Percentiles rank a stretch among this genome's conserved stretches.
Evolutionary conservation across 108 stramenopile species (phyloP).

Genomic region (Phaeodactylum tricornutum): DNA sequence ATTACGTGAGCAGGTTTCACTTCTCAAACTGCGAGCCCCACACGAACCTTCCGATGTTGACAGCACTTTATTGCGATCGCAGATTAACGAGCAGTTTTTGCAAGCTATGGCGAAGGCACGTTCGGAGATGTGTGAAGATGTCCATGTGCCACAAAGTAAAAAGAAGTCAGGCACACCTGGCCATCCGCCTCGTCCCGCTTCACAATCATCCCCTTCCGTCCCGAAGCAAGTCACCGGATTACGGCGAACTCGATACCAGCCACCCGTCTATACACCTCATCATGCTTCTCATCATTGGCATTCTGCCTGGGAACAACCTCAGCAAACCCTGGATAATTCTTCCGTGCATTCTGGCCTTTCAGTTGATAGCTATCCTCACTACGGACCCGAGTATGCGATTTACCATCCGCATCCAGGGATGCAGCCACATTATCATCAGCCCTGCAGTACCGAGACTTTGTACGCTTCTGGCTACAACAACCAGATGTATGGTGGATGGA

Average conservation of each 20-base stretch:
- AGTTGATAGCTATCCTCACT: slow-evolving; percentile 20
- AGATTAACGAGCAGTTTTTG: slow-evolving; percentile 65
- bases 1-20: slow-evolving; percentile 30
- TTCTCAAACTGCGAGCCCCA: slow-evolving; percentile 40
- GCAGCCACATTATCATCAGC: not conserved
- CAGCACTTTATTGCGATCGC: slow-evolving; percentile 53
- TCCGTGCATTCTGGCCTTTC: slow-evolving; percentile 33
- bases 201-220: not conserved
- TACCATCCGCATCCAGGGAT: not conserved
- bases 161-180: slow-evolving; percentile 4
- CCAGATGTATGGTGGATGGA: no score
- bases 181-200: not conserved
- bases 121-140: slow-evolving; percentile 36
- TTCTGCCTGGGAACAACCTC: slow-evolving; percentile 14
- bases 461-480: not conserved
- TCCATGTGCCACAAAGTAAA: slow-evolving; percentile 7
- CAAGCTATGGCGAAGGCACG: slow-evolving; percentile 58
- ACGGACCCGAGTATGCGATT: not conserved
- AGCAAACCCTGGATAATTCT: slow-evolving; percentile 20
- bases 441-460: not conserved
- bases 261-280: slow-evolving; percentile 2
- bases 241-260: slow-evolving; percentile 5
- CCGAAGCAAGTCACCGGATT: slow-evolving; percentile 1
- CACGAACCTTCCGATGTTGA: slow-evolving; percentile 52
- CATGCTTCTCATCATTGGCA: slow-evolving; percentile 10